phyloP scores from a whole-genome alignment of 495 filamentous ascomycete species.

The Talaromyces trachyspermus region DNA sequence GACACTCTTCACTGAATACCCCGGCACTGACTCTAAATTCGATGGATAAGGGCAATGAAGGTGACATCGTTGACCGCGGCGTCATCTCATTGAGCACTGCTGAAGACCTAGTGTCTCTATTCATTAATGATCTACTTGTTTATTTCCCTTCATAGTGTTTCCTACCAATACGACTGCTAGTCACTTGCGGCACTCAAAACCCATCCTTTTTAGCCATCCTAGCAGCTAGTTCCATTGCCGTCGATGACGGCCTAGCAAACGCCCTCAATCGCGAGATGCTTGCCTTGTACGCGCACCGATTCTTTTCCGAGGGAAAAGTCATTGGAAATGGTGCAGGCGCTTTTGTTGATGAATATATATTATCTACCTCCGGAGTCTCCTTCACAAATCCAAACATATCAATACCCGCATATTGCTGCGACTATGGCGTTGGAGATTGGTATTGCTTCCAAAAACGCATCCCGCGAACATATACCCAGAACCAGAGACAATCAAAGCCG shows the following conservation, averaged over 20 bases:
- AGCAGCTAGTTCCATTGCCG: conserved; percentile 36
- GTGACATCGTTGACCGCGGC: conserved; percentile 40
- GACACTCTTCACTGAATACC: not conserved
- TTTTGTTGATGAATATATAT: conserved; percentile 41
- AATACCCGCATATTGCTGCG: conserved; percentile 47
- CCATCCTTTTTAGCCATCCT: conserved; percentile 45
- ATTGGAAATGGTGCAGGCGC: conserved; percentile 44
- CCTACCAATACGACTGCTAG: conserved; percentile 29
- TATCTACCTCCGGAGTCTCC: conserved; percentile 43
- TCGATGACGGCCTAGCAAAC: conserved; percentile 33
- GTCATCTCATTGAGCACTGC: conserved; percentile 39
- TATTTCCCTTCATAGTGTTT: conserved; percentile 39
- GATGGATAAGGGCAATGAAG: conserved; percentile 14
- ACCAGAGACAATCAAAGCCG: conserved; percentile 8
- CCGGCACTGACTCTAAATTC: conserved; percentile 23
- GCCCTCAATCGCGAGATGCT: conserved; percentile 41
- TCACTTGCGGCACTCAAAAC: conserved; percentile 36
- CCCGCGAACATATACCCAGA: conserved; percentile 15
- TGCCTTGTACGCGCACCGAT: conserved; percentile 37
- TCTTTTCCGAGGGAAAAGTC: conserved; percentile 46
- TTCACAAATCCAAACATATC: conserved; percentile 43
- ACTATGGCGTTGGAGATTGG: conserved; percentile 50
- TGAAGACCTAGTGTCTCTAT: conserved; percentile 35
- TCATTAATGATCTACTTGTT: conserved; percentile 31
- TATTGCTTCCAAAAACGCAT: conserved; percentile 28